Base-by-base conservation (phyloP, 2,329 filamentous ascomycete genomes). In the Apiospora kogelbergensis region DNA sequence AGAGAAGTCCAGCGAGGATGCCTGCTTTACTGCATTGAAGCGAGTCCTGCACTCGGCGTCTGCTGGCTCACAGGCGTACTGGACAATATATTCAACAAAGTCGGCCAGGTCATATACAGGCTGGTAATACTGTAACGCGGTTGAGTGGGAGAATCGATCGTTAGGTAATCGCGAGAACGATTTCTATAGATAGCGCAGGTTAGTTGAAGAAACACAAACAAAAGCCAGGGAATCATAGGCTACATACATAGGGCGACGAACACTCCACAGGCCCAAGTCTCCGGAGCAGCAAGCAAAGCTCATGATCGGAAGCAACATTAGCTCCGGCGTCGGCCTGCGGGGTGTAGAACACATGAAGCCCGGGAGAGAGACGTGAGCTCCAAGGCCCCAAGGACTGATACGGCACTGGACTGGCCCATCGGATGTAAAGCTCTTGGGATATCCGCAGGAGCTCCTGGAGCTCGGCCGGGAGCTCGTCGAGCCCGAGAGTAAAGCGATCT, bases 341-440 rank as follows among this genome's bases (percentile, higher is more conserved):
- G 0, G 91, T 92, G 77, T 91, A 94, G 74, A 92, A 92, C 33
- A 94, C 83, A 82, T 98, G 94, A 26, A 98, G 82, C 2, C 95
- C 95, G 0, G 95, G 90, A 1, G 93, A 90, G 17, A 94, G 80
- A 69, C 92, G 88, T 66, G 94, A 94, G 57, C 88, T 83, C 75
- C 96, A 91, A 1, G 95, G 95, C 46, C 90, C 85, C 60, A 91
- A 82, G 1, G 87, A 83, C 46, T 87, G 82, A 77, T 90, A 91
- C 1, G 84, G 75, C 7, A 76, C 74, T 2, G 88, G 82, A 17
- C 89, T 88, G n/a, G 88, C 86, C 93, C 94, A 97, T 77, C 92
- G 89, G 69, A 98, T 82, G 79, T 95, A 92, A 53, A 98, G 81
- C 78, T 94, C 90, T 74, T 91, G 88, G 72, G 88, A 89, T 74